A percentile compares a stretch with the other conserved stretches of the same genome.
Evolutionary conservation across 2,329 filamentous ascomycete species (phyloP).

Genomic region (Exophiala xenobiotica): DNA sequence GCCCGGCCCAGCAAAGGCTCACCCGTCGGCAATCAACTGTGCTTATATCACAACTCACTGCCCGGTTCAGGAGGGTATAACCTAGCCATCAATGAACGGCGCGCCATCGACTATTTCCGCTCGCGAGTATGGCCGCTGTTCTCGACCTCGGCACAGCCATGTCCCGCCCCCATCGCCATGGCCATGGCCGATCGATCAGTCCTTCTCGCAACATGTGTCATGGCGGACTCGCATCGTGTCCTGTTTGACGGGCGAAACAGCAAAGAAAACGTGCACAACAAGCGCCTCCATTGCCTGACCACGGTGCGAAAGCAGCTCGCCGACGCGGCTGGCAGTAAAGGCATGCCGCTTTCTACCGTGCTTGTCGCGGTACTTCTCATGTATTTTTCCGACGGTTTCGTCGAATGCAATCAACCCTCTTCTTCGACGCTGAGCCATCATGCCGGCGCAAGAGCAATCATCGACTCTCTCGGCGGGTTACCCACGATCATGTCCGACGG

Average conservation of each 20-base stretch:
- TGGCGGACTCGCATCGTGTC: constrained; percentile 4
- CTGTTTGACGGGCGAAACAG: constrained; percentile 1
- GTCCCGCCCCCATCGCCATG: not conserved
- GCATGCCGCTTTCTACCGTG: constrained; percentile 1
- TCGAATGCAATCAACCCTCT: not conserved
- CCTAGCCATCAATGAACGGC: constrained; percentile 3
- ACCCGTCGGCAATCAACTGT: constrained; percentile 1
- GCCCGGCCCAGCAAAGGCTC: constrained; percentile 2
- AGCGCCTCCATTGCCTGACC: not conserved
- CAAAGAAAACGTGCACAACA: constrained; percentile 2
- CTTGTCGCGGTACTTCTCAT: constrained; percentile 3
- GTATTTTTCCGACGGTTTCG: constrained; percentile 4
- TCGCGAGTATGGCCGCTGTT: constrained; percentile 2
- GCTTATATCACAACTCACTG: constrained; percentile 2
- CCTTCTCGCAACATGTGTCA: not conserved
- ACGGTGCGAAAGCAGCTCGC: constrained; percentile 1
- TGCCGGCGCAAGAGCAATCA: constrained; percentile 3
- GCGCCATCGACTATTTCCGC: constrained; percentile 6
- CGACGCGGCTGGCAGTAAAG: not conserved
- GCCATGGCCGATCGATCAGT: constrained; percentile 1
- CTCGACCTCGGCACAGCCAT: not conserved
- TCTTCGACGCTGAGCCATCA: constrained; percentile 3
- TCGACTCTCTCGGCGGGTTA: constrained; percentile 2
- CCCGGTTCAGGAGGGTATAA: not conserved
- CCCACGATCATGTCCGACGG: not conserved